phyloP scores from a whole-genome alignment of 768 basidiomycete genomes.

The Tephrocybe sp. region DNA sequence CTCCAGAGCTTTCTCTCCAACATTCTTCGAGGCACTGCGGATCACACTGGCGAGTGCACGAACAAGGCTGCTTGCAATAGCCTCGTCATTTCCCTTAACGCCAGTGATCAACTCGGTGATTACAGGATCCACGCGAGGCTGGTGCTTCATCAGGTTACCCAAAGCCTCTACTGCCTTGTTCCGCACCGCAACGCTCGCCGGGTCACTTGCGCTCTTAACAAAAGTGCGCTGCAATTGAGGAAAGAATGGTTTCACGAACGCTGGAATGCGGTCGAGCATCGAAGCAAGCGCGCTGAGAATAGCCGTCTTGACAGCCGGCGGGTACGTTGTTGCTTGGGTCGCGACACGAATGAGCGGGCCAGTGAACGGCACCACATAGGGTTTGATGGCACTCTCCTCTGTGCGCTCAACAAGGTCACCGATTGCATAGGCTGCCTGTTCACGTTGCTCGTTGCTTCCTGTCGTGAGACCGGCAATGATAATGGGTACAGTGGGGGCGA shows the following conservation, averaged over 20 bases:
- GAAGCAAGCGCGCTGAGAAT: conserved; percentile 83
- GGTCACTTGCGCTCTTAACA: conserved; percentile 86
- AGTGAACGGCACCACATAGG: conserved; percentile 93
- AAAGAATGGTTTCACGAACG: conserved; percentile 96
- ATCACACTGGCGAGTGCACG: conserved; percentile 77
- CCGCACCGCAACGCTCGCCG: conserved; percentile 74
- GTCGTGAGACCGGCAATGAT: conserved; percentile 91
- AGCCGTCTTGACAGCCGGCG: conserved; percentile 89
- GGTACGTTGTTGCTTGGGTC: conserved; percentile 84
- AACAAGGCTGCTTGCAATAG: conserved; percentile 73
- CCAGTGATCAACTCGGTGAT: conserved; percentile 79
- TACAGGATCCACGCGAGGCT: conserved; percentile 91
- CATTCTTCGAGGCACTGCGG: conserved; percentile 63
- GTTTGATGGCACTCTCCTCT: conserved; percentile 80
- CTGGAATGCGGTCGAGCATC: conserved; percentile 83
- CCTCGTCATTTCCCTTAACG: conserved; percentile 57
- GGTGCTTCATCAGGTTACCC: conserved; percentile 86
- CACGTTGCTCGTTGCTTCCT: conserved; percentile 92
- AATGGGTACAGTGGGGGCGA: conserved; percentile 80
- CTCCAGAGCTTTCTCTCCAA: conserved; percentile 75
- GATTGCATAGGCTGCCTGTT: conserved; percentile 94
- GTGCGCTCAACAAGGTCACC: conserved; percentile 93
- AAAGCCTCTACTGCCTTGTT: conserved; percentile 81
- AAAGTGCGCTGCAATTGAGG: conserved; percentile 96
- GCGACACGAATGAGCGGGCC: conserved; percentile 95